Conservation (phyloP, 1,284 basidiomycete species). For the Sanguinoderma infundibulare region DNA sequence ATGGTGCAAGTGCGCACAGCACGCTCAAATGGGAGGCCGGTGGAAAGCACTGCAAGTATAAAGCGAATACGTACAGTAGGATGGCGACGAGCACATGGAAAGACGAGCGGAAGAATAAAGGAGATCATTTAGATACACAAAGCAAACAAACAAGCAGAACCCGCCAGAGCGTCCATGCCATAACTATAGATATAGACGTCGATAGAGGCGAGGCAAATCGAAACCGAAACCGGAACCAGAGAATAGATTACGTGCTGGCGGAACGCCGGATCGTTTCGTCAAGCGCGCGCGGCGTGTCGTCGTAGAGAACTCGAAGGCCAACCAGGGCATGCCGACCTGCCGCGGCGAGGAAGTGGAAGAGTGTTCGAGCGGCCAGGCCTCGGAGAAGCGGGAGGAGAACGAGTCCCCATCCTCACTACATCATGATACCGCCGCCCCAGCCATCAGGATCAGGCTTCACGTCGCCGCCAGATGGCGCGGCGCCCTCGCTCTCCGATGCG, state of each 20-base stretch:
- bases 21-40: slow-evolving; percentile 2
- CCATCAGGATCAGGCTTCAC: slow-evolving; percentile 34
- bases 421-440: slow-evolving; percentile 27
- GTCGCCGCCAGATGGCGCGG: slow-evolving; percentile 16
- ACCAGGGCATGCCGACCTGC: not conserved
- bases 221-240: not conserved
- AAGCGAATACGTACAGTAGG: slow-evolving; percentile 8
- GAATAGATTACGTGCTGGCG: slow-evolving; percentile 3
- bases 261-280: slow-evolving; percentile 1
- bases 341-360: not conserved
- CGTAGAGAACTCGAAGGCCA: not conserved
- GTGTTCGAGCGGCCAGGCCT: not conserved
- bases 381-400: not conserved
- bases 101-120: not conserved
- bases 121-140: slow-evolving; percentile 17
- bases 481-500: slow-evolving; percentile 20
- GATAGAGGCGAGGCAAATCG: not conserved
- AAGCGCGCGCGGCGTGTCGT: slow-evolving; percentile 5
- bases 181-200: slow-evolving; percentile 23
- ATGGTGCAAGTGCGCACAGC: slow-evolving; percentile 7
- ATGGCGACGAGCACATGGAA: not conserved
- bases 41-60: slow-evolving; percentile 12
- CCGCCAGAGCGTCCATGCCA: slow-evolving; percentile 24
- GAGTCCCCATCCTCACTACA: slow-evolving; percentile 17
- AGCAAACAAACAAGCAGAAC: slow-evolving; percentile 19